Base-by-base conservation (phyloP, 1,139 yeast genomes). In the Taphrina deformans region DNA sequence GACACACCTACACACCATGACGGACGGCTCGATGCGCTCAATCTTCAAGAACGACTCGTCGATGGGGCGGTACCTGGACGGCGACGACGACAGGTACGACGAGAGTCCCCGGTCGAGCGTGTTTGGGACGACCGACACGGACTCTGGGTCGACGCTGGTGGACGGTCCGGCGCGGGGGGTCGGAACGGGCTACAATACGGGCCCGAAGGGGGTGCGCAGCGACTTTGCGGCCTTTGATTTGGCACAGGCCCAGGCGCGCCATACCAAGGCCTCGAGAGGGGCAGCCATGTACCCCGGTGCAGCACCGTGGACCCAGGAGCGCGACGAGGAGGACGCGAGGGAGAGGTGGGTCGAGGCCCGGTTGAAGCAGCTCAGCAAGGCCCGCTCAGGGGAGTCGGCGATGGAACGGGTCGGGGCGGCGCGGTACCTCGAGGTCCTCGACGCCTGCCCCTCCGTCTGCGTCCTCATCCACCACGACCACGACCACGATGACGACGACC, bases 191-290 rank as follows among this genome's bases (percentile, higher is more conserved):
- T 38, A 23, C 21, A 67, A 67, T 33, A 67, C 69, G 12, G 69
- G 69, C 12, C 68, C 68, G 4, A 67, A 67, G 23, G 69, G 69
- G 16, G 69, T 67, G 26, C 55, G 65, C 3, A 26, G 51, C 2
- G 69, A 67, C 35, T 52, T 53, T 3, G 16, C 10, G 10, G 56
- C 56, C 14, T 51, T 21, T 14, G n/a, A 41, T 14, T 52, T 35
- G 10, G 18, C 58, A 16, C 40, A 29, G 27, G 10, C 33, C 14
- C 26, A 23, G 12, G 27, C 26, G 12, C 33, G 21, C 1, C 23
- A 6, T 10, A 21, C 10, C 41, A 38, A 38, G 2, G 41, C 50
- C 10, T 14, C 45, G 5, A n/a, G 16, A 18, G 23, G 16, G 6
- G 6, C 3, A 10, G 45, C 5, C 10, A 7, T 2, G n/a, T 2